phyloP scores from a whole-genome alignment of 176 grass and related monocot genomes.

The Echinochloa phyllopogon region DNA sequence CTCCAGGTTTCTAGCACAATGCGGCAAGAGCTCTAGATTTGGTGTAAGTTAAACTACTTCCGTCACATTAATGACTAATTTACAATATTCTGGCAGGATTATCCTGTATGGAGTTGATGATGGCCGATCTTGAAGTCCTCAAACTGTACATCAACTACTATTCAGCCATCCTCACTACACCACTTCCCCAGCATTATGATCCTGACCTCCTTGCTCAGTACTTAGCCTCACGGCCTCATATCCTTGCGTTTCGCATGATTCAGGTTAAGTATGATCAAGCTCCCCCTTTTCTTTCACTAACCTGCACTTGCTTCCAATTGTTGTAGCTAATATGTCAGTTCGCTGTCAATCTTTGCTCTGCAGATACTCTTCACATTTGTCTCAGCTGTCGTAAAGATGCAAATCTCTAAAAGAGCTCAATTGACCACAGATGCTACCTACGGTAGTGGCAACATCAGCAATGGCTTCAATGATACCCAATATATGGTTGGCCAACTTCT shows the following conservation, averaged over 20 bases:
- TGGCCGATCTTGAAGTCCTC: slow-evolving; percentile 79
- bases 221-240: slow-evolving; percentile 76
- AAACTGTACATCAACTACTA: slow-evolving; percentile 75
- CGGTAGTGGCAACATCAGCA: slow-evolving; percentile 9
- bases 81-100: slow-evolving; percentile 46
- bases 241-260: slow-evolving; percentile 70
- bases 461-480: slow-evolving; percentile 55
- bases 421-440: slow-evolving; percentile 45
- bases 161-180: slow-evolving; percentile 50
- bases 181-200: slow-evolving; percentile 85
- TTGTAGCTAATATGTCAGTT: slow-evolving; percentile 29
- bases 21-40: not conserved
- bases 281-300: slow-evolving; percentile 23
- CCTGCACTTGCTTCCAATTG: slow-evolving; percentile 5
- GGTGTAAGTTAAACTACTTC: slow-evolving; percentile 22
- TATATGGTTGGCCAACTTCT: slow-evolving; percentile 78
- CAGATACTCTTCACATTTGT: slow-evolving; percentile 76
- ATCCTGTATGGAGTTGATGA: slow-evolving; percentile 87
- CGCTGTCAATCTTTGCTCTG: slow-evolving; percentile 20
- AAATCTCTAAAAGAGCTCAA: slow-evolving; percentile 55
- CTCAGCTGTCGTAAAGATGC: slow-evolving; percentile 71
- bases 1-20: slow-evolving; percentile 45
- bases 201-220: slow-evolving; percentile 66
- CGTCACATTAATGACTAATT: slow-evolving; percentile 1
- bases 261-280: slow-evolving; percentile 49